Evolutionary conservation across 441 rosid species (phyloP).

Genomic region (Mallotus repandus): DNA sequence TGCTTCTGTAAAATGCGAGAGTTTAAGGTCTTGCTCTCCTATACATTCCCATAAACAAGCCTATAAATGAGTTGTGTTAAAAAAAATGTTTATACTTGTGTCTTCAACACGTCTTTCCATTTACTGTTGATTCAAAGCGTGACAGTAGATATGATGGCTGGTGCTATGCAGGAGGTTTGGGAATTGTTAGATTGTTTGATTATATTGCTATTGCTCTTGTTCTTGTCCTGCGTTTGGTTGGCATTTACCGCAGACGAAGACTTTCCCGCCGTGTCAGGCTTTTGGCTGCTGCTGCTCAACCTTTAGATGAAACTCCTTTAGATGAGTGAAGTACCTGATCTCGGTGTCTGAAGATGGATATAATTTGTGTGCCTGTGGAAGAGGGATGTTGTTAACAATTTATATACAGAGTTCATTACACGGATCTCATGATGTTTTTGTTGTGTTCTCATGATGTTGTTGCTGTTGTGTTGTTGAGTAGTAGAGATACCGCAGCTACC

Average conservation of each 20-base stretch:
- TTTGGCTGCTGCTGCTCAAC: conserved; percentile 41
- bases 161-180: conserved; percentile 46
- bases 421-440: not conserved
- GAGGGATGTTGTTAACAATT: not conserved
- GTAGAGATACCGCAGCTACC: not conserved
- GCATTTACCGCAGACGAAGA: conserved; percentile 50
- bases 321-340: not conserved
- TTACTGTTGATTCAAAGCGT: too few species aligned
- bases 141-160: conserved; percentile 7
- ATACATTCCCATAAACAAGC: too few species aligned
- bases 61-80: too few species aligned
- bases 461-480: not conserved
- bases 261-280: conserved; percentile 62
- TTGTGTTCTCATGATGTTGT: too few species aligned
- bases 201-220: conserved; percentile 52
- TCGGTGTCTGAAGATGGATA: too few species aligned
- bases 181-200: conserved; percentile 58
- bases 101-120: too few species aligned
- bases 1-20: not conserved
- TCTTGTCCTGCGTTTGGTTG: conserved; percentile 58
- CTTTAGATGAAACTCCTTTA: conserved; percentile 20
- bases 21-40: too few species aligned
- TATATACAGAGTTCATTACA: not conserved
- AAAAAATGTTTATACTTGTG: not conserved
- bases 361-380: not conserved